phyloP scores from a whole-genome alignment of 2,329 filamentous ascomycete genomes.

The Scleromitrula shiraiana region DNA sequence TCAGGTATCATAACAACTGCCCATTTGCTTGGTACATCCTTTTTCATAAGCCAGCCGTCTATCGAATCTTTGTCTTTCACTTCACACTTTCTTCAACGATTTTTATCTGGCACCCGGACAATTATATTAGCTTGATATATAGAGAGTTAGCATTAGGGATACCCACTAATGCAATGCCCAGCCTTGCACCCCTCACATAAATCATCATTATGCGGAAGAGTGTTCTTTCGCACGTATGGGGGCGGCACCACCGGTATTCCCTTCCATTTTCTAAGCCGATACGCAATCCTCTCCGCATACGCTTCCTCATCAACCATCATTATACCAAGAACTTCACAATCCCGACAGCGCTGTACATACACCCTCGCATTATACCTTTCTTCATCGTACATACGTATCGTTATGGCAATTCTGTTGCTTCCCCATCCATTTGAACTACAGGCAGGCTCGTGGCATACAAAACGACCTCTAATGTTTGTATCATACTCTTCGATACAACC shows the following conservation, averaged over 20 bases:
- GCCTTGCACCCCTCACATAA: constrained; percentile 22
- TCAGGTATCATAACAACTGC: too few species aligned
- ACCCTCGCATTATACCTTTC: constrained; percentile 37
- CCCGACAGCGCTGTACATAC: constrained; percentile 35
- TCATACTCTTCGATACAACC: constrained; percentile 26
- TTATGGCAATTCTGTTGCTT: constrained; percentile 36
- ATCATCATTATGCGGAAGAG: constrained; percentile 20
- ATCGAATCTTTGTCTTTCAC: too few species aligned
- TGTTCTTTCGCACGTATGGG: constrained; percentile 12
- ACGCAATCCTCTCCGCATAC: constrained; percentile 36
- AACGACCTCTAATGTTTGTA: constrained; percentile 36
- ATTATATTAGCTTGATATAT: too few species aligned
- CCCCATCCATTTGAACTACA: constrained; percentile 32
- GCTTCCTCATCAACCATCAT: constrained; percentile 30
- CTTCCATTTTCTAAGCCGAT: constrained; percentile 36
- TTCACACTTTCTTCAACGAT: too few species aligned
- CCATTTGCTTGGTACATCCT: too few species aligned
- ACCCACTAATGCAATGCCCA: constrained; percentile 15
- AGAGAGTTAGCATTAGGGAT: too few species aligned
- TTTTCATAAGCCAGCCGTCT: too few species aligned
- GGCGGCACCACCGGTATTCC: constrained; percentile 26
- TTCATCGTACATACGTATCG: constrained; percentile 34
- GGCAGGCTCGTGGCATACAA: constrained; percentile 30
- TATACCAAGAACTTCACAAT: constrained; percentile 30
- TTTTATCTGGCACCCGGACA: too few species aligned